Conservation (phyloP, 129 eudicot species). For the Mikania micrantha region DNA sequence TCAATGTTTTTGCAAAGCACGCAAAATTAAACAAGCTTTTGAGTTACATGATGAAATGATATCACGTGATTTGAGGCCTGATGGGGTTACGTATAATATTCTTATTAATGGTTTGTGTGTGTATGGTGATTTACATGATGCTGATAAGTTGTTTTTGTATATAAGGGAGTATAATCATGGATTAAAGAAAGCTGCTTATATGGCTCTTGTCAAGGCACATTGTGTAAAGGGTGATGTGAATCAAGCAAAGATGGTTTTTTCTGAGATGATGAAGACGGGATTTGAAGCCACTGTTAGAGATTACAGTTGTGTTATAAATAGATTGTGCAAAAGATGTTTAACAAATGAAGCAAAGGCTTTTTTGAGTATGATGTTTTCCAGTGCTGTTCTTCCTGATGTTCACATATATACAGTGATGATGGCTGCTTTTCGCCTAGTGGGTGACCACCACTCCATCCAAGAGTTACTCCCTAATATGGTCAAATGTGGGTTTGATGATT, state of each 20-base stretch:
- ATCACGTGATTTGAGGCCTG: constrained; percentile 45
- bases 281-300: constrained; percentile 59
- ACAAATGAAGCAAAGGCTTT: constrained; percentile 55
- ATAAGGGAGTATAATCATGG: constrained; percentile 34
- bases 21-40: constrained; percentile 39
- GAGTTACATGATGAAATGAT: constrained; percentile 56
- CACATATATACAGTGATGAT: constrained; percentile 43
- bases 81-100: constrained; percentile 59
- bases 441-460: constrained; percentile 26
- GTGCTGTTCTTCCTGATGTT: constrained; percentile 50
- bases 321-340: constrained; percentile 70
- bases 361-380: constrained; percentile 47
- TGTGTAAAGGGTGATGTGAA: constrained; percentile 79
- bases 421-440: constrained; percentile 31
- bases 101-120: constrained; percentile 67
- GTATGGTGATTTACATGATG: constrained; percentile 53
- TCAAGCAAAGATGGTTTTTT: constrained; percentile 44
- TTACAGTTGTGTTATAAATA: constrained; percentile 64
- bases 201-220: constrained; percentile 67
- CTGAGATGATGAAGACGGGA: constrained; percentile 58
- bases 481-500: constrained; percentile 50
- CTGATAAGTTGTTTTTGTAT: constrained; percentile 41
- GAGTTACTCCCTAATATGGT: constrained; percentile 42
- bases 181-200: constrained; percentile 62
- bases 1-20: constrained; percentile 64